A percentile compares a stretch with the other conserved stretches of the same genome.
Evolutionary conservation across 2,329 filamentous ascomycete species (phyloP).

Genomic region (Calonectria multiphialidica): DNA sequence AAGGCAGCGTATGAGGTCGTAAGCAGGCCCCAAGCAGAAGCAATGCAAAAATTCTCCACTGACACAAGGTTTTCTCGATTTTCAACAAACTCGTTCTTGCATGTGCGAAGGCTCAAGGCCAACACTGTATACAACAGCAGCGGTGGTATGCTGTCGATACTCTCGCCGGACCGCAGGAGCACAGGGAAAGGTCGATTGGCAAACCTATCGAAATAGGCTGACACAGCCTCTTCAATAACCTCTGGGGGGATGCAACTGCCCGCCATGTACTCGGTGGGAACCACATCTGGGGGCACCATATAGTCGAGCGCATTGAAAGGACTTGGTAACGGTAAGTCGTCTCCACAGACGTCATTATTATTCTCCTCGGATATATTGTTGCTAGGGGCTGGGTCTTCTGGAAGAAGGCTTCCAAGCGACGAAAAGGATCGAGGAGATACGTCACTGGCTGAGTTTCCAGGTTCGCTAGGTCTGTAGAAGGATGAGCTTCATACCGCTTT

Average conservation of each 20-base stretch:
- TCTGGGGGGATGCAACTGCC: background rate
- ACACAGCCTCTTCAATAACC: background rate
- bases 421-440: background rate
- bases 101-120: background rate
- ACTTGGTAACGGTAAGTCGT: background rate
- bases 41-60: background rate
- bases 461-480: background rate
- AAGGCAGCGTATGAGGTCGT: background rate
- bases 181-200: background rate
- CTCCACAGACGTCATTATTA: background rate
- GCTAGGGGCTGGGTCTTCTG: background rate
- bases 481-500: background rate
- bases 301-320: background rate
- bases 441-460: background rate
- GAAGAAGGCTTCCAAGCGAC: background rate
- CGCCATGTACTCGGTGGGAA: background rate
- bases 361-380: background rate
- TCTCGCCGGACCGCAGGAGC: background rate
- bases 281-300: background rate
- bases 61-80: background rate
- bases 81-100: background rate
- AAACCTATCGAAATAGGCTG: background rate
- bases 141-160: background rate
- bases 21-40: background rate
- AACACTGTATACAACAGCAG: background rate